Conservation (phyloP, 306 rosid species). For the Ceratonia siliqua region DNA sequence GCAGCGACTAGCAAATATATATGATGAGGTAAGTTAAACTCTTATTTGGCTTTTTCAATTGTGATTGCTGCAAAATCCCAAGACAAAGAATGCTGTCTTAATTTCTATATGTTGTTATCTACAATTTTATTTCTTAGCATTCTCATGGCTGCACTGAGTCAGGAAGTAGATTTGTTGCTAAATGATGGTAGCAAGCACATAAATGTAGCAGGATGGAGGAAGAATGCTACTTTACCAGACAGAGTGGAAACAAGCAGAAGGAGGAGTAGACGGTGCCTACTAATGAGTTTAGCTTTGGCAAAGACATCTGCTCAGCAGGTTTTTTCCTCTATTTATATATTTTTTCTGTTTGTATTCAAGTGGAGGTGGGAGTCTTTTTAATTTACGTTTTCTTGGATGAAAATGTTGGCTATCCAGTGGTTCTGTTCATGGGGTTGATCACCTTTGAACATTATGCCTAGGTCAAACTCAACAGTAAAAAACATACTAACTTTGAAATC, state of each 20-base stretch:
- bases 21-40: conserved; percentile 69
- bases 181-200: conserved; percentile 99
- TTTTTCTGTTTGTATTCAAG: conserved; percentile 2
- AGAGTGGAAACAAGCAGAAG: conserved; percentile 95
- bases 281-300: conserved; percentile 96
- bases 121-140: conserved; percentile 21
- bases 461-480: neutral
- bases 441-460: conserved; percentile 1
- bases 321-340: conserved; percentile 25
- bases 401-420: conserved; percentile 18
- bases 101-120: conserved; percentile 21
- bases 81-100: conserved; percentile 13
- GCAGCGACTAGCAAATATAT: conserved; percentile 90
- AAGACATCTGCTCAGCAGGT: conserved; percentile 90
- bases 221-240: conserved; percentile 71
- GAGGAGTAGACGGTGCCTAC: conserved; percentile 93
- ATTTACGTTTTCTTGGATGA: conserved; percentile 30
- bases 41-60: conserved; percentile 33
- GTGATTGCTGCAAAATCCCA: conserved; percentile 24
- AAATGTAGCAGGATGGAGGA: conserved; percentile 93
- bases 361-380: neutral
- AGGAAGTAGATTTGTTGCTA: conserved; percentile 97
- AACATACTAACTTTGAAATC: neutral
- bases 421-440: conserved; percentile 17
- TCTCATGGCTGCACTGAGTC: conserved; percentile 40